These are phyloP conservation scores for Clavispora fructus DNA, from an alignment of 805 yeast genomes.

Conservation along the genomic window DNA sequence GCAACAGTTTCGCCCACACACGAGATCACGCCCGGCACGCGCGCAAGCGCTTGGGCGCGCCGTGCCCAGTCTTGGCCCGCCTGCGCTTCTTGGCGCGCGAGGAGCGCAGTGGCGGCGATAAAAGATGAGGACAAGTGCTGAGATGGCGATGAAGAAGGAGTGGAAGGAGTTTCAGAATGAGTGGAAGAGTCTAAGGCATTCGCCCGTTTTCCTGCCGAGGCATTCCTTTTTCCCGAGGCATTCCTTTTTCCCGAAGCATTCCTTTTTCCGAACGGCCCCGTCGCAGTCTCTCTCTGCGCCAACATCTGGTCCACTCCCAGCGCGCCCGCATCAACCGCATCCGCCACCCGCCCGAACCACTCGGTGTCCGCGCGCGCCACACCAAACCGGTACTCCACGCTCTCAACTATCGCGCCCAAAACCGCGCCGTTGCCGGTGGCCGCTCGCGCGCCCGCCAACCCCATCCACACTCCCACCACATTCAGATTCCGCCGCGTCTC, in stretches of 20 bases:
- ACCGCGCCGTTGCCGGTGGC: constrained; percentile 9
- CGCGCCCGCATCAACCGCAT: not conserved
- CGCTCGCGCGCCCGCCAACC: constrained; percentile 18
- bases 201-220: too few species aligned
- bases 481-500: constrained; percentile 16
- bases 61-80: not conserved
- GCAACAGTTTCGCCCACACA: not conserved
- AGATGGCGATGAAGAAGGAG: too few species aligned
- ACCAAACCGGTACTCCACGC: constrained; percentile 13
- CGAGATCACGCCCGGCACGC: not conserved
- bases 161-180: too few species aligned
- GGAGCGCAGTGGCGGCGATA: not conserved
- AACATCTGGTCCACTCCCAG: not conserved
- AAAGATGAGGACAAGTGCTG: too few species aligned
- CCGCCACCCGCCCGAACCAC: not conserved
- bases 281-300: not conserved
- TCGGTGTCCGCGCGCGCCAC: not conserved
- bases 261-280: too few species aligned
- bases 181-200: too few species aligned
- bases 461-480: constrained; percentile 22
- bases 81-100: not conserved
- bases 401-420: constrained; percentile 15
- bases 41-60: not conserved
- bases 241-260: too few species aligned
- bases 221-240: too few species aligned